Base-by-base conservation (phyloP, 2,329 filamentous ascomycete species). In the Cercospora nicotianae region DNA sequence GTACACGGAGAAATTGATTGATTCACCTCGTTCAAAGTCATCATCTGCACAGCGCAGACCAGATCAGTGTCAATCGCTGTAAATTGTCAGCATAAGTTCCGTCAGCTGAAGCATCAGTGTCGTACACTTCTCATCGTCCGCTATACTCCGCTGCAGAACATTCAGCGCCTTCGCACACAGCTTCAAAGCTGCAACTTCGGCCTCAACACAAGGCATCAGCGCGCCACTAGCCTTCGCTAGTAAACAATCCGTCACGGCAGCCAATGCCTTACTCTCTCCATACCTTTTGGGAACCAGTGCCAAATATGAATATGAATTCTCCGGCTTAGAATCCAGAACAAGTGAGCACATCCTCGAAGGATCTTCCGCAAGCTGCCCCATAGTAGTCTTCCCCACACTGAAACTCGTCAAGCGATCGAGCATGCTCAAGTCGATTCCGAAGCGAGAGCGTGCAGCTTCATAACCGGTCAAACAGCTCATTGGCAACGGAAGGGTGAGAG, bases 341-440 rank as follows among this genome's bases (percentile, higher is more conserved):
- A 75, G 51, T 0, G 65, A 63, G 2, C 33, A 28, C 10, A 75
- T 64, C 20, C 68, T 65, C 1, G 59, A 64, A 13, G 72, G 67
- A 31, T 74, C 67, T 10, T 60, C 64, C 3, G 69, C 63, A 0
- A 75, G 62, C 8, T 67, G 45, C 2, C 62, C 55, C 18, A 72
- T 69, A 9, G 71, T 69, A 9, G 53, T 62, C 45, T 68, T 69
- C 13, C 70, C 68, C n/a, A 76, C 67, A 45, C 73, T 73, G 66
- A 76, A 75, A 53, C 68, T 74, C 2, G 75, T 75, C 18, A 76
- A 48, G 20, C 74, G 65, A 6, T 72, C 69, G 4, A 76, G 68
- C 60, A 72, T 69, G 2, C 62, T 63, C 7, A 75, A 51, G 42
- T 76, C 75, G 18, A 76, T 57, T 7, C 70, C 64, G 51, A 72